Evolutionary conservation across 1,139 yeast genomes (phyloP).

Genomic region (Ogataea hybrid): DNA sequence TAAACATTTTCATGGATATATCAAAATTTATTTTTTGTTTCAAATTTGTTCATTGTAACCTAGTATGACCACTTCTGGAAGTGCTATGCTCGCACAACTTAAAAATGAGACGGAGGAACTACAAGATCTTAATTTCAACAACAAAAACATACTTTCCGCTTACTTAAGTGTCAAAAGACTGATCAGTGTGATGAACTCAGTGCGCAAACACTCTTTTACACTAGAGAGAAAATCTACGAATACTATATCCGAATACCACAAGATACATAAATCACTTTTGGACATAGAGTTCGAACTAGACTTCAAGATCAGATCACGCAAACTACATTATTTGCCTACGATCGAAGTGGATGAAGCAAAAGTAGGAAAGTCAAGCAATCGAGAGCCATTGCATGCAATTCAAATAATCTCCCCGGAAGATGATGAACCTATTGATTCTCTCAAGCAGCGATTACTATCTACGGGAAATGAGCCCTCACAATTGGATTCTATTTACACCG

Average conservation of each 20-base stretch:
- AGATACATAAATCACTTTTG: constrained; percentile 14
- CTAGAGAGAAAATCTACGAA: not conserved
- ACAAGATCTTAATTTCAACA: not conserved
- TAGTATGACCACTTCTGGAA: no score
- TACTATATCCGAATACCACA: constrained; percentile 5
- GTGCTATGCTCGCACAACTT: not conserved
- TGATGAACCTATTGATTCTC: constrained; percentile 25
- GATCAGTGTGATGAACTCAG: constrained; percentile 8
- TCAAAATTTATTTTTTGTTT: no score
- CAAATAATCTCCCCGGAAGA: constrained; percentile 7
- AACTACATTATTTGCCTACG: not conserved
- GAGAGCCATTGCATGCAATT: not conserved
- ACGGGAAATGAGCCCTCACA: constrained; percentile 20
- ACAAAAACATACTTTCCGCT: constrained; percentile 1
- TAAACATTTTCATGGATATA: no score
- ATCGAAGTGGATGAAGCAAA: no score
- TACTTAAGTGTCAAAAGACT: constrained; percentile 11
- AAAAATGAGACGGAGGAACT: constrained; percentile 2
- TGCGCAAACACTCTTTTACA: constrained; percentile 9
- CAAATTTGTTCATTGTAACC: no score
- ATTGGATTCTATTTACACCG: constrained; percentile 23
- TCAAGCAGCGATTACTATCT: constrained; percentile 26
- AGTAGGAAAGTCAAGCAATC: not conserved
- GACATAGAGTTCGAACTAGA: constrained; percentile 20
- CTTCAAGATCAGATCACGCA: constrained; percentile 9